Conservation (phyloP, 1,139 yeast genomes). For the Sugiyamaella paludigena region DNA sequence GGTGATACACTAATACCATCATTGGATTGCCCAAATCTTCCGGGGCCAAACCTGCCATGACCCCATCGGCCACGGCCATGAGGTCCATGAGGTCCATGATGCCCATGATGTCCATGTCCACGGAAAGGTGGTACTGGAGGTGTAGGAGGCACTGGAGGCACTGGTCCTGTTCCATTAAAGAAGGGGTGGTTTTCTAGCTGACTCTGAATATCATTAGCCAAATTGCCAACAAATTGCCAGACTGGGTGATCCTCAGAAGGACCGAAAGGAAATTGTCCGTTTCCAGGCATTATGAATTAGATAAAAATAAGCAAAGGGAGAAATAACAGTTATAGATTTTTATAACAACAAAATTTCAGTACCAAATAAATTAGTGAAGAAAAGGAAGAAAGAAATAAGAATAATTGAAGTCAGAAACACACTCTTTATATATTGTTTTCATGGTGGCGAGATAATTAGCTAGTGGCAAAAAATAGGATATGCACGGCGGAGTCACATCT, state of each 20-base stretch:
- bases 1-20: constrained; percentile 15
- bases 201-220: constrained; percentile 5
- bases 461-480: too few relatives aligned
- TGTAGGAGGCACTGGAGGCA: neutral
- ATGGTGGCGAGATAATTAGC: too few relatives aligned
- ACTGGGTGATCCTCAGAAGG: neutral
- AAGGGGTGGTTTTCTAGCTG: neutral
- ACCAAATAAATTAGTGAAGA: too few relatives aligned
- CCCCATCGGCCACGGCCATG: neutral
- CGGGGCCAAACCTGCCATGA: too few relatives aligned
- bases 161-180: neutral
- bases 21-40: constrained; percentile 1
- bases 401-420: too few relatives aligned
- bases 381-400: too few relatives aligned
- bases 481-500: too few relatives aligned
- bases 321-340: neutral
- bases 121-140: neutral
- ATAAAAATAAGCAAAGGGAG: neutral
- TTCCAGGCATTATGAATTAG: too few relatives aligned
- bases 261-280: neutral
- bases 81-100: neutral
- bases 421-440: too few relatives aligned
- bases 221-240: constrained; percentile 8
- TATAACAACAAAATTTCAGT: neutral
- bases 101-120: neutral